Percentiles rank a stretch among this genome's conserved stretches.
Conservation (phyloP, 2,329 filamentous ascomycete species). For the Penicillium sp. region DNA sequence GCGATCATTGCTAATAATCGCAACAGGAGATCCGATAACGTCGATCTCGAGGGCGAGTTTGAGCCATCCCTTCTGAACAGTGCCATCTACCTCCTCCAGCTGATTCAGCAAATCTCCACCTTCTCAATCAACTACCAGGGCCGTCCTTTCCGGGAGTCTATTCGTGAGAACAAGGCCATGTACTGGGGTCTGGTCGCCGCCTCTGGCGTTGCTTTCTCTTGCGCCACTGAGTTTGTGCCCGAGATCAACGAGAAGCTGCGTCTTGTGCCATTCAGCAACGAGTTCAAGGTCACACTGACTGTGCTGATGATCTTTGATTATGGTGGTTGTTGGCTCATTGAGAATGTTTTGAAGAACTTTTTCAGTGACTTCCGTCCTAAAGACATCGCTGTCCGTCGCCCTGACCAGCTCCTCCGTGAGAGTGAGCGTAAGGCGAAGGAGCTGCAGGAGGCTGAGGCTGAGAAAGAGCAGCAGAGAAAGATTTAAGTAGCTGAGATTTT, state of each 20-base stretch:
- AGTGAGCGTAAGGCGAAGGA: conserved; percentile 63
- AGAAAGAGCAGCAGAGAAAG: conserved; percentile 34
- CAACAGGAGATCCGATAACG: conserved; percentile 54
- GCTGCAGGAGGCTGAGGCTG: conserved; percentile 45
- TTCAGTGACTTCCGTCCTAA: conserved; percentile 93
- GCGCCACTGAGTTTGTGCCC: conserved; percentile 90
- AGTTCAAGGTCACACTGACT: conserved; percentile 88
- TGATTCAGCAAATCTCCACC: conserved; percentile 98
- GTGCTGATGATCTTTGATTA: conserved; percentile 85
- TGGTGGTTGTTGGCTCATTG: conserved; percentile 79
- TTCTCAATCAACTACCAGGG: conserved; percentile 99
- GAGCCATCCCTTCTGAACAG: conserved; percentile 90
- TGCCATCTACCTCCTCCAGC: conserved; percentile 91
- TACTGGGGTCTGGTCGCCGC: conserved; percentile 94
- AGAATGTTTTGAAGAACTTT: conserved; percentile 75
- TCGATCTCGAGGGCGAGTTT: conserved; percentile 95
- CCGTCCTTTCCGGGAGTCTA: conserved; percentile 91
- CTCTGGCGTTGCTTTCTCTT: conserved; percentile 85
- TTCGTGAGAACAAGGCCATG: conserved; percentile 96
- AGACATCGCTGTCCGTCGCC: conserved; percentile 82
- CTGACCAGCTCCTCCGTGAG: conserved; percentile 82
- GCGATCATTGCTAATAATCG: conserved; percentile 32
- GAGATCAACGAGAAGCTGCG: conserved; percentile 93
- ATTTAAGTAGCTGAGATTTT: conserved; percentile 18
- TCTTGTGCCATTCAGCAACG: conserved; percentile 81